Conservation (phyloP, 192 early-diverging fungal species). For the Gaertneriomyces sp. region DNA sequence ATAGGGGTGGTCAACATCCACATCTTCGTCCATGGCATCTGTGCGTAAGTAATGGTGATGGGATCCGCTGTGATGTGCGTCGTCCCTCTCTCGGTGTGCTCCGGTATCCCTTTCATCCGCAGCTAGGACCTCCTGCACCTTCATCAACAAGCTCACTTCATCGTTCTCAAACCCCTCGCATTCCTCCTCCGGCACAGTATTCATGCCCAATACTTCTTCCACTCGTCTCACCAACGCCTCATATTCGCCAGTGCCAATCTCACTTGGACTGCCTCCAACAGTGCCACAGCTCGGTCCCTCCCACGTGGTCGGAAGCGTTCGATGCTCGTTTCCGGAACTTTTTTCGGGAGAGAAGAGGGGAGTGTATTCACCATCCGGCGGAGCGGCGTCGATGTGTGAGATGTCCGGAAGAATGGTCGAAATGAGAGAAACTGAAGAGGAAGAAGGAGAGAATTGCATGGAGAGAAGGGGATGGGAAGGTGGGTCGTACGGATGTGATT, state of each 20-base stretch:
- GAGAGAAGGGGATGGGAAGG: no score
- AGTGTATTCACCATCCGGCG: no score
- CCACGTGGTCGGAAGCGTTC: no score
- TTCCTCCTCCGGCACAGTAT: neutral
- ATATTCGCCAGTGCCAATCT: neutral
- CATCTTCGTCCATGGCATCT: neutral
- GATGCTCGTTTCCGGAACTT: no score
- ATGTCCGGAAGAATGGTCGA: no score
- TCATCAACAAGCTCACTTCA: conserved; percentile 22
- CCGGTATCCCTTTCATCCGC: neutral
- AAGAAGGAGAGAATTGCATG: no score
- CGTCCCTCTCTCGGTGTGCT: neutral
- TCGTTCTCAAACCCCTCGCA: neutral
- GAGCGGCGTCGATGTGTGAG: no score
- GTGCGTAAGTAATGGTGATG: neutral
- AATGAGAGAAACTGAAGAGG: no score
- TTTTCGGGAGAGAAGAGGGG: no score
- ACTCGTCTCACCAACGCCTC: conserved; percentile 14
- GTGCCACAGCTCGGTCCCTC: no score
- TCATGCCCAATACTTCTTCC: conserved; percentile 15
- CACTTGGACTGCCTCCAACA: no score
- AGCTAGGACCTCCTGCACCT: conserved; percentile 21
- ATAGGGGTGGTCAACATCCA: neutral
- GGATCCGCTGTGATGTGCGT: neutral
- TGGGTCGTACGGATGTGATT: no score